Evolutionary conservation across 495 filamentous ascomycete species (phyloP).

Genomic region (Schizothecium vesticola): DNA sequence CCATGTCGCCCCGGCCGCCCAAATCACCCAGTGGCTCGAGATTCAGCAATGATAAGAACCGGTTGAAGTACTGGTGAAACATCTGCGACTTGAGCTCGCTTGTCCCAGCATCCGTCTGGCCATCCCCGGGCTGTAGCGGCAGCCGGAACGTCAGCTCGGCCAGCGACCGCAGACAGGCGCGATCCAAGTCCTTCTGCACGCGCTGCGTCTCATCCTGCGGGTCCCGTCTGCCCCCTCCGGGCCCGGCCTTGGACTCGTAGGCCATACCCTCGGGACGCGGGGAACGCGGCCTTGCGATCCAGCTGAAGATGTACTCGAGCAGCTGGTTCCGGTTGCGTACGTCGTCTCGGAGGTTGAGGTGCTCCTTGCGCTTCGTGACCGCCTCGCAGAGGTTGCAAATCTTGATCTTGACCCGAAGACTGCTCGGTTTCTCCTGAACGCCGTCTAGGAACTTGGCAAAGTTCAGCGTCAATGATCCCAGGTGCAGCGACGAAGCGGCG

Average conservation of each 20-base stretch:
- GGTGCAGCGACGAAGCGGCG: constrained; percentile 52
- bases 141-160: constrained; percentile 59
- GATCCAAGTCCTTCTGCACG: constrained; percentile 57
- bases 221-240: constrained; percentile 2
- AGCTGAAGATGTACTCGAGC: constrained; percentile 57
- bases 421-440: constrained; percentile 44
- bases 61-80: constrained; percentile 63
- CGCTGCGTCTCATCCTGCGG: constrained; percentile 48
- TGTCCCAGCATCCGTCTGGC: constrained; percentile 54
- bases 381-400: constrained; percentile 60
- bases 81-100: constrained; percentile 59
- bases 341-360: constrained; percentile 60
- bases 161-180: constrained; percentile 54
- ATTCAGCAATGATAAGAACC: constrained; percentile 57
- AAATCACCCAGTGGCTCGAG: constrained; percentile 41
- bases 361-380: constrained; percentile 59
- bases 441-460: constrained; percentile 57
- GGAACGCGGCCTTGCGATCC: constrained; percentile 54
- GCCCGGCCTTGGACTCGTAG: constrained; percentile 6
- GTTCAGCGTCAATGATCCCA: constrained; percentile 53
- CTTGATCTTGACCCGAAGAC: constrained; percentile 58
- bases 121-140: constrained; percentile 58
- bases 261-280: constrained; percentile 25
- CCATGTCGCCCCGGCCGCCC: constrained; percentile 28
- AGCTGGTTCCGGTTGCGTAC: constrained; percentile 60